These are phyloP conservation scores for Neurospora sp. DNA, from an alignment of 495 filamentous ascomycete genomes.

Conservation along the genomic window DNA sequence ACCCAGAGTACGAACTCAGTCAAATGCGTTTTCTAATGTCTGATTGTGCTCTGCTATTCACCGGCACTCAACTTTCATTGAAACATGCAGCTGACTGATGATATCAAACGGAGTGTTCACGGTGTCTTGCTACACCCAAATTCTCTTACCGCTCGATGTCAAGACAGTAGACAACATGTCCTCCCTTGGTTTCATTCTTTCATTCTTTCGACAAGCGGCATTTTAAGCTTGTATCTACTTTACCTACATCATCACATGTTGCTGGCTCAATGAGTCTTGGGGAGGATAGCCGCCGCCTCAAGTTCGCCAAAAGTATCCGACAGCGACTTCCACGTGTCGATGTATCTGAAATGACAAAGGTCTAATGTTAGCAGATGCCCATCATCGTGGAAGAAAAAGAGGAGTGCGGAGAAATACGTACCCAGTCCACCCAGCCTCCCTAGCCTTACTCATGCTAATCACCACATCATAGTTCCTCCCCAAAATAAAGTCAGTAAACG, in stretches of 20 bases:
- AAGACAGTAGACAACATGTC: not conserved
- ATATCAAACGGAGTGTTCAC: not conserved
- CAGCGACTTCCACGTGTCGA: constrained; percentile 44
- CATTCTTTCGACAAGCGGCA: not conserved
- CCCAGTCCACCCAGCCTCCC: constrained; percentile 39
- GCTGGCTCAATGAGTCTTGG: constrained; percentile 5
- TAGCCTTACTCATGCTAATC: constrained; percentile 48
- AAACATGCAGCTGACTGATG: not conserved
- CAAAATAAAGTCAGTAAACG: constrained; percentile 39
- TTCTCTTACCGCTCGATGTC: not conserved
- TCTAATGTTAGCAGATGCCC: not conserved
- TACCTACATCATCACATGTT: not conserved
- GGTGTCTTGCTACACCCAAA: not conserved
- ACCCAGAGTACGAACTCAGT: not conserved
- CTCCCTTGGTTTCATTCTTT: not conserved
- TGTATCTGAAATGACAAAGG: constrained; percentile 13
- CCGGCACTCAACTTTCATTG: not conserved
- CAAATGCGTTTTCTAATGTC: not conserved
- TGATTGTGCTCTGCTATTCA: not conserved
- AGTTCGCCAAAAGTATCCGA: constrained; percentile 36
- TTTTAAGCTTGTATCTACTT: not conserved
- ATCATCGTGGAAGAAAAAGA: not conserved
- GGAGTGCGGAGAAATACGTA: not conserved
- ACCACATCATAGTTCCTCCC: constrained; percentile 41
- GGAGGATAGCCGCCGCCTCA: constrained; percentile 28